Evolutionary conservation across 345 rosid genomes (phyloP), one percentile per base, ranked within the genome.

Genomic region (Euphorbia tirucalli): DNA sequence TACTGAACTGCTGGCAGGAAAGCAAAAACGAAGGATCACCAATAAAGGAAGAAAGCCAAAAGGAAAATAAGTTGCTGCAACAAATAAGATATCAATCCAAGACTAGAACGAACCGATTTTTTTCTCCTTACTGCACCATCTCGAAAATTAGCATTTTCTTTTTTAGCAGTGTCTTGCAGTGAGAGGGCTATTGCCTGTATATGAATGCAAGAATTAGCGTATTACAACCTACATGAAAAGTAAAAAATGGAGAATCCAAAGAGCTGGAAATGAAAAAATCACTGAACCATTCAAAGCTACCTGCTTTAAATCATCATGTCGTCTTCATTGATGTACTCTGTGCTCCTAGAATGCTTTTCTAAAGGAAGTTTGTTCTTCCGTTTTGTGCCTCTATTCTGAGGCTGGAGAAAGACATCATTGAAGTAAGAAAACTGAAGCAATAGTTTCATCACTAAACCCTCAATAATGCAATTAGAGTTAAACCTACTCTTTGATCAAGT

Each of bases 171-270:
- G 69, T 80, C 87, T 74, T 83, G 86, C 72, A 91, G 79, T 41
- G 98, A 91, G 24, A 91, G 88, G 25, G 93, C 85, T 73, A 90
- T 84, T 60, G 97, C 96, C 96, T 89, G 85, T 57, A 77, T 5
- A 70, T 27, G 3, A 58, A 64, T 15, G 13, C 61, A 74, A 57
- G 27, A 55, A 21, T 65, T 54, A 73, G 32, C 50, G 30, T 25
- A 66, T 30, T 27, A 35, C 6, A 16, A 54, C 31, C 54, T 44
- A 10, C 31, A 49, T 31, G 65, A n/a, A n/a, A n/a, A n/a, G n/a
- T n/a, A n/a, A n/a, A 55, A 46, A 32, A 57, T 3, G 0, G 30
- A 39, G 4, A 66, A 37, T 8, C 46, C 22, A 49, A 71, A 39
- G 11, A 19, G 66, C 37, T 61, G 70, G 55, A 39, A 61, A 50